Conservation (phyloP, 2,329 filamentous ascomycete genomes). For the Aureobasidium melanogenum region DNA sequence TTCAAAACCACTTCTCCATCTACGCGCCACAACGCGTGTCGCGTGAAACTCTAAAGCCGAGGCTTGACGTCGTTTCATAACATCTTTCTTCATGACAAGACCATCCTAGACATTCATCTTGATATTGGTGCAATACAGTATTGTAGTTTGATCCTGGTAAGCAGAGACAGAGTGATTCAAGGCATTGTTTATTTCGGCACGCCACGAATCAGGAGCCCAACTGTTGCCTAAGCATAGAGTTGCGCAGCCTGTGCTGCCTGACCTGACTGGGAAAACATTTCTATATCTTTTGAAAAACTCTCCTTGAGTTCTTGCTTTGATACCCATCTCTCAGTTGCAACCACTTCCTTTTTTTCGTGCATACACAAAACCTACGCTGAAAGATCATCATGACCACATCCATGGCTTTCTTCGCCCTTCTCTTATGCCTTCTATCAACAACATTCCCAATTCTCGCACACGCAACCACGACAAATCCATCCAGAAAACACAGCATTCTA, state of each 20-base stretch:
- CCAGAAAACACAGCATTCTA: not conserved
- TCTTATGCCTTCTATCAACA: not conserved
- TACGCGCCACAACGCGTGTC: not conserved
- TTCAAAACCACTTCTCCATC: not conserved
- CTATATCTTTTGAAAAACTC: not conserved
- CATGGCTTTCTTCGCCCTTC: not conserved
- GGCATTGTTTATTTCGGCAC: no score
- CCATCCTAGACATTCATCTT: not conserved
- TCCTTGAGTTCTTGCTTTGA: no score
- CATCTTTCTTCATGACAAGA: not conserved
- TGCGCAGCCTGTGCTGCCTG: conserved; percentile 1
- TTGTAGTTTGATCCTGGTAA: not conserved
- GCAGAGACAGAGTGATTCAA: not conserved
- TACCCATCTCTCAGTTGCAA: no score
- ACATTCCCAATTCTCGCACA: not conserved
- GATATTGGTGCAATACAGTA: not conserved
- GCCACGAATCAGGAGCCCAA: not conserved
- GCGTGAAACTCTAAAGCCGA: not conserved
- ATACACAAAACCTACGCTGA: not conserved
- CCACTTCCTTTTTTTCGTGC: not conserved
- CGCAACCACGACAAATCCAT: not conserved
- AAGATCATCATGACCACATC: not conserved
- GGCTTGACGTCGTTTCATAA: not conserved
- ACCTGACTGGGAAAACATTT: not conserved
- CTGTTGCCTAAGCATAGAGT: not conserved